Evolutionary conservation across 2,329 filamentous ascomycete genomes (phyloP).

Genomic region (Ambrosiella xylebori): DNA sequence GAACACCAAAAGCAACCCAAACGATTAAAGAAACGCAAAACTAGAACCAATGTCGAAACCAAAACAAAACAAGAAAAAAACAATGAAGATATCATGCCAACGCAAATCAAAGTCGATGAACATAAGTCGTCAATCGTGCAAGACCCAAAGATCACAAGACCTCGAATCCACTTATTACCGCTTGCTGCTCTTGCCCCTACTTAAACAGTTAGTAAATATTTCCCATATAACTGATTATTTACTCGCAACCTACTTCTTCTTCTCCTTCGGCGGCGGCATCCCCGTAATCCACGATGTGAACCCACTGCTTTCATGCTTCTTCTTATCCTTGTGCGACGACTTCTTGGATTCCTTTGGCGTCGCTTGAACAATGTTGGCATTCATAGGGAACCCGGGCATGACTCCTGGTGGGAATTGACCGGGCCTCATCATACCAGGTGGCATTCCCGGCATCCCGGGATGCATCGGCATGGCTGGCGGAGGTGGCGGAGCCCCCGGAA

Average conservation of each 20-base stretch:
- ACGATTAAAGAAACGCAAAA: too few relatives aligned
- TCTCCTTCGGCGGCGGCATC: neutral
- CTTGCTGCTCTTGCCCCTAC: neutral
- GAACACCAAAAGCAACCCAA: too few relatives aligned
- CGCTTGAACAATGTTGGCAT: neutral
- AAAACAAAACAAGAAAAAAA: too few relatives aligned
- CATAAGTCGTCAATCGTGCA: constrained; percentile 15
- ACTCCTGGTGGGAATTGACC: too few relatives aligned
- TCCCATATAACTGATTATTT: neutral
- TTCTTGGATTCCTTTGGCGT: constrained; percentile 3
- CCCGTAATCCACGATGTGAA: neutral
- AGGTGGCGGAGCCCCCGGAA: neutral
- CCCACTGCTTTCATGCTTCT: neutral
- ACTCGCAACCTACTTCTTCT: neutral
- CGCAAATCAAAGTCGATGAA: too few relatives aligned
- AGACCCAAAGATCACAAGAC: constrained; percentile 3
- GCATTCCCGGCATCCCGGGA: neutral
- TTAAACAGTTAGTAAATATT: neutral
- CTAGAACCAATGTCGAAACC: too few relatives aligned
- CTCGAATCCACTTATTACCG: constrained; percentile 8
- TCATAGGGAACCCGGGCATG: neutral
- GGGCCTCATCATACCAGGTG: neutral
- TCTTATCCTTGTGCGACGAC: neutral
- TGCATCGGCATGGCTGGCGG: neutral
- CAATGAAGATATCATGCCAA: too few relatives aligned